phyloP scores from a whole-genome alignment of 2,329 filamentous ascomycete genomes.

The Ascochyta fabae region DNA sequence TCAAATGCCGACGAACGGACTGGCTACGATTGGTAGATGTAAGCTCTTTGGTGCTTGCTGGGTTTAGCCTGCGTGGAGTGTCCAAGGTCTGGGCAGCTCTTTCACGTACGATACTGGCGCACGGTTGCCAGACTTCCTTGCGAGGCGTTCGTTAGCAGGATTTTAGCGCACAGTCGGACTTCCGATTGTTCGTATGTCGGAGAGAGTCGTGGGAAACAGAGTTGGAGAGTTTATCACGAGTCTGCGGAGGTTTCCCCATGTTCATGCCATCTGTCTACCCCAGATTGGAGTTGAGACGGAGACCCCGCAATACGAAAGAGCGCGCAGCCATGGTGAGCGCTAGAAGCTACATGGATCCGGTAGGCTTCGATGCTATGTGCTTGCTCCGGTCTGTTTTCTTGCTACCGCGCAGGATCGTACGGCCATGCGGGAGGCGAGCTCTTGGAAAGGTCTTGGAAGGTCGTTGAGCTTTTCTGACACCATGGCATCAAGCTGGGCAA shows the following conservation, averaged over 20 bases:
- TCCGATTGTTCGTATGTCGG: slow-evolving; percentile 2
- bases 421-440: slow-evolving; percentile 1
- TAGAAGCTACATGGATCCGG: slow-evolving; percentile 5
- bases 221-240: background rate
- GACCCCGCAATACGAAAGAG: slow-evolving; percentile 3
- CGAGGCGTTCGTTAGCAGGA: too few relatives aligned
- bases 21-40: background rate
- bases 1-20: slow-evolving; percentile 6
- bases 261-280: background rate
- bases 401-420: background rate
- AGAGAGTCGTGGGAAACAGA: background rate
- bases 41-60: background rate
- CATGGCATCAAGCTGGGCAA: slow-evolving; percentile 8
- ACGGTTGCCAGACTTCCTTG: too few relatives aligned
- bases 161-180: background rate
- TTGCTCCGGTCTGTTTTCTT: slow-evolving; percentile 10
- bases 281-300: slow-evolving; percentile 6
- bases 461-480: slow-evolving; percentile 8
- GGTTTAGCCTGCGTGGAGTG: background rate
- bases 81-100: background rate
- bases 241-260: background rate
- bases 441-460: slow-evolving; percentile 5
- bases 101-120: too few relatives aligned
- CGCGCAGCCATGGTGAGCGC: background rate
- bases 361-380: background rate